Conservation (phyloP, 768 basidiomycete genomes). For the Lactifluus subvellereus region DNA sequence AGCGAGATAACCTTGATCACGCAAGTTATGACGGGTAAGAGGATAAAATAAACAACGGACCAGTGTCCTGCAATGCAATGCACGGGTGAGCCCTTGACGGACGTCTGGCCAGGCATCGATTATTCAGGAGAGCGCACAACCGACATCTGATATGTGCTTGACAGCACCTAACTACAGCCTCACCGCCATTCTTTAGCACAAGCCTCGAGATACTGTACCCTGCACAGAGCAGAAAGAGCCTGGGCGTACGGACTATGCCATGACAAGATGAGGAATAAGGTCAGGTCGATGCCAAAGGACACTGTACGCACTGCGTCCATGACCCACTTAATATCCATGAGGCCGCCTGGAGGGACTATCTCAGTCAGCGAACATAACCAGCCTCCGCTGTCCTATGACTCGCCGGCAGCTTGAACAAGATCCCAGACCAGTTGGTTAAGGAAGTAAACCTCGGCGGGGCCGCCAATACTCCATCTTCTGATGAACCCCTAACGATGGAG, state of each 20-base stretch:
- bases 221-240: background rate
- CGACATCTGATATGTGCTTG: background rate
- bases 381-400: background rate
- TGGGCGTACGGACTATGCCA: background rate
- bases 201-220: background rate
- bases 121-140: background rate
- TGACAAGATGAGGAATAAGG: background rate
- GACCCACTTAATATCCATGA: constrained; percentile 35
- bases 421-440: constrained; percentile 27
- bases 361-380: background rate
- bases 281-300: background rate
- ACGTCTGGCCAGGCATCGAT: no score
- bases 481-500: background rate
- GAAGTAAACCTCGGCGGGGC: constrained; percentile 39
- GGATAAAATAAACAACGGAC: background rate
- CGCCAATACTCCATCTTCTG: background rate
- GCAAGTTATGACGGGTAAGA: no score
- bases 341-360: constrained; percentile 30
- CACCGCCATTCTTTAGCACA: background rate
- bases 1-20: background rate
- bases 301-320: constrained; percentile 28
- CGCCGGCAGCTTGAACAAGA: constrained; percentile 27
- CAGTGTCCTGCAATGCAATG: background rate
- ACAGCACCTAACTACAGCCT: background rate
- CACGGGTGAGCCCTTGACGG: no score